Percentiles rank a stretch among this genome's conserved stretches.
These are phyloP conservation scores for Colletotrichum spaethianum DNA, from an alignment of 2,329 filamentous ascomycete species.

Conservation along the genomic window DNA sequence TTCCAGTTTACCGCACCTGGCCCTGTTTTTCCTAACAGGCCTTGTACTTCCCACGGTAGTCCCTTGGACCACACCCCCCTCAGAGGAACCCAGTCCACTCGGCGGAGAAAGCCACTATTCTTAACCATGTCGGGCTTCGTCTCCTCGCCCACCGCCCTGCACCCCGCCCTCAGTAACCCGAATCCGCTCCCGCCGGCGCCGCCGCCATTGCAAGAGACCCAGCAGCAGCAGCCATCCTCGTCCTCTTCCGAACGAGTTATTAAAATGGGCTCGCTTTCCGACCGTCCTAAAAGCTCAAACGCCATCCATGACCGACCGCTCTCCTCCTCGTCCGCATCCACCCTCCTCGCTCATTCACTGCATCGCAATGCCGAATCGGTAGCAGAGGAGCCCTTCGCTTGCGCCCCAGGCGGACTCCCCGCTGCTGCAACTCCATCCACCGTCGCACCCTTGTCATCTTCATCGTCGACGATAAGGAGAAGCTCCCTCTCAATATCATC, in stretches of 20 bases:
- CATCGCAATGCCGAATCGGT: slow-evolving; percentile 41
- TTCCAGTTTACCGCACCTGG: not conserved
- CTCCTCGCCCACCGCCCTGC: slow-evolving; percentile 64
- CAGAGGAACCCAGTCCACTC: slow-evolving; percentile 12
- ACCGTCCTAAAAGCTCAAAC: slow-evolving; percentile 46
- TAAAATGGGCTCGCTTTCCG: slow-evolving; percentile 47
- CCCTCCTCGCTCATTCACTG: slow-evolving; percentile 35
- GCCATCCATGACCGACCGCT: slow-evolving; percentile 41
- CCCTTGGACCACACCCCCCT: not conserved
- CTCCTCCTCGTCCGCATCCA: slow-evolving; percentile 41
- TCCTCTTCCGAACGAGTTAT: slow-evolving; percentile 38
- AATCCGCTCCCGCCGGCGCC: slow-evolving; percentile 46
- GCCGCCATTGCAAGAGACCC: slow-evolving; percentile 29
- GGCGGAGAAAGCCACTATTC: slow-evolving; percentile 32
- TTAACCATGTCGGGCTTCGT: slow-evolving; percentile 51
- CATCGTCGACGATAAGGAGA: slow-evolving; percentile 35
- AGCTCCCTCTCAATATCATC: slow-evolving; percentile 41
- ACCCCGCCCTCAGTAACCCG: slow-evolving; percentile 63
- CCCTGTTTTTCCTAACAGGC: not conserved
- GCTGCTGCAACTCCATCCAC: slow-evolving; percentile 37
- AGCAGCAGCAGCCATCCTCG: slow-evolving; percentile 1
- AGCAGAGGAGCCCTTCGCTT: slow-evolving; percentile 20
- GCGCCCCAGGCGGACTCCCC: slow-evolving; percentile 28
- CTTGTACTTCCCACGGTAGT: slow-evolving; percentile 1
- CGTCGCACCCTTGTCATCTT: not conserved